Conservation (phyloP, 441 rosid species). For the Gossypium schwendimanii region DNA sequence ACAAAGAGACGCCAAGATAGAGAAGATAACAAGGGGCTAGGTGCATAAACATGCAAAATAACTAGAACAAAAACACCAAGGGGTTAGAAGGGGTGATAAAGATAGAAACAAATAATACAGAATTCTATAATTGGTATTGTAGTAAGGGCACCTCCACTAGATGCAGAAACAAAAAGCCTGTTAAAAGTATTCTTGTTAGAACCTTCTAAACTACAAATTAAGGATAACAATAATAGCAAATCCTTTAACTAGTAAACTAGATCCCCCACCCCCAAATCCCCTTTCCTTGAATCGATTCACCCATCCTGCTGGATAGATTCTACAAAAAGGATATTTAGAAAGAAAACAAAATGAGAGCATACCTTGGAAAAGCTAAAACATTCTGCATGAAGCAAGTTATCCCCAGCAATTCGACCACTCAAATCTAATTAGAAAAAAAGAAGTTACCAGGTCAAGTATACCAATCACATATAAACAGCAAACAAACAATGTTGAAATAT, state of each 20-base stretch:
- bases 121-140: background rate
- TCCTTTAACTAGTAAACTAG: background rate
- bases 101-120: background rate
- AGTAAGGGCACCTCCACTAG: background rate
- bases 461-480: conserved; percentile 1
- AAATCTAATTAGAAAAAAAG: conserved; percentile 15
- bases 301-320: background rate
- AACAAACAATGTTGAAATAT: conserved; percentile 1
- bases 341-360: background rate
- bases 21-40: conserved; percentile 7
- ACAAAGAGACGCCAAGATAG: background rate
- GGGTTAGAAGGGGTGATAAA: background rate
- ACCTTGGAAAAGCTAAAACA: conserved; percentile 29
- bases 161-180: background rate
- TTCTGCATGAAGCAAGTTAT: conserved; percentile 18
- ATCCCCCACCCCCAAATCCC: background rate
- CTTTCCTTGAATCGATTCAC: background rate
- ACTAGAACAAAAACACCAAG: background rate
- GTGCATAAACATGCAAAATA: background rate
- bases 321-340: background rate
- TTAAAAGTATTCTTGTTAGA: background rate
- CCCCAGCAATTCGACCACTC: conserved; percentile 5
- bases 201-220: background rate
- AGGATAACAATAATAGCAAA: background rate
- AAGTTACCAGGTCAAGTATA: conserved; percentile 2